These are phyloP conservation scores for Ganoderma meredithae DNA, from an alignment of 1,284 basidiomycete genomes.

Conservation along the genomic window DNA sequence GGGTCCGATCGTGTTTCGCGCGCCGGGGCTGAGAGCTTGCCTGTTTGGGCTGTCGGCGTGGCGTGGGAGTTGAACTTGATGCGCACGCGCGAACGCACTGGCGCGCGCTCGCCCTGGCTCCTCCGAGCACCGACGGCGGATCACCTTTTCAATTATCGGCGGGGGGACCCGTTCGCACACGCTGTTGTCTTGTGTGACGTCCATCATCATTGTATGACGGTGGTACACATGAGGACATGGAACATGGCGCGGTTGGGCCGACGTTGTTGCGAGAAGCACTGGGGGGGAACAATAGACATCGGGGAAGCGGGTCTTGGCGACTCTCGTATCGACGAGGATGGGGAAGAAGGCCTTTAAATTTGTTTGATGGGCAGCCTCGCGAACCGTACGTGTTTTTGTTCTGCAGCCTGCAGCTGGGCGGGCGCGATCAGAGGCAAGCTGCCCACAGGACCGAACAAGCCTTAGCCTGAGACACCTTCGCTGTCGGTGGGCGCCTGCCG, in stretches of 20 bases:
- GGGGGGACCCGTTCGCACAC: not conserved
- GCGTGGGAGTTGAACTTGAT: not conserved
- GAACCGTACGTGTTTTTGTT: not conserved
- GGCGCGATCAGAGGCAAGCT: too few species aligned
- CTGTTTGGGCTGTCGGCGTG: not conserved
- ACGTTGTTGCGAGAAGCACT: not conserved
- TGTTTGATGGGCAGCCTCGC: not conserved
- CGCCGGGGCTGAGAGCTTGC: conserved; percentile 9
- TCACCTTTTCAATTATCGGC: not conserved
- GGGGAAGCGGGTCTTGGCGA: not conserved
- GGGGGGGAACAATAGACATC: not conserved
- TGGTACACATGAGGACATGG: not conserved
- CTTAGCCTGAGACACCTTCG: not conserved
- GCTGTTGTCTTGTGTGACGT: not conserved
- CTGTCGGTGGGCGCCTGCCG: not conserved
- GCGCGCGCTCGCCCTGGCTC: not conserved
- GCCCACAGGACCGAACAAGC: not conserved
- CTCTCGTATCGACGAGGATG: not conserved
- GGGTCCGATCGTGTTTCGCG: conserved; percentile 15
- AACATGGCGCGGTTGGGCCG: not conserved
- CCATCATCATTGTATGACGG: not conserved
- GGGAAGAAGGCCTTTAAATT: not conserved
- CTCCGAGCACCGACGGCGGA: not conserved
- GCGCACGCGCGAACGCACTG: too few species aligned
- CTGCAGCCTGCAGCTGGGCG: not conserved